Base-by-base conservation (phyloP, 192 early-diverging fungal genomes). In the Linnemannia elongata region DNA sequence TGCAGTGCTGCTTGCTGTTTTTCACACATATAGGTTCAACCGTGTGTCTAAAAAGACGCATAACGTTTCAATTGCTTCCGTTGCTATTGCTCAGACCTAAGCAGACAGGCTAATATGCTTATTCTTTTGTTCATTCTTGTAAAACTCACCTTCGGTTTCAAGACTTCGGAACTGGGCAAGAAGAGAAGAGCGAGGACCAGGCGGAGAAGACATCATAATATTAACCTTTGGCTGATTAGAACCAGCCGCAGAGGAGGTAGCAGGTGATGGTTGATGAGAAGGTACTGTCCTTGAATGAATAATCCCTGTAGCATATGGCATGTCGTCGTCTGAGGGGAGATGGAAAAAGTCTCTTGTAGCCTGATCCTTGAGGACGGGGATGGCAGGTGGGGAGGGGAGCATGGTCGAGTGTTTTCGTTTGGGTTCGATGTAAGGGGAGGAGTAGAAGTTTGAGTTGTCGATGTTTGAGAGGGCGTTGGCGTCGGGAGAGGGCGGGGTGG, bases 391-490 rank as follows among this genome's bases (percentile, higher is more conserved):
- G 6, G 82, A 83, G 15, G 82, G 82, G 4, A 83, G 60, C 22
- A 78, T 44, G 52, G 71, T 74, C 2, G 70, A 60, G 27, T 55
- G 22, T 47, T 83, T 83, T 39, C 42, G 45, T 39, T 77, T 76
- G 45, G 35, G 33, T 24, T 78, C 82, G n/a, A 83, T 78, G 33
- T 49, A 73, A 4, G 82, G 82, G 1, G 82, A 71, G 36, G 75
- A 13, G 76, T 83, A 83, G 22, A 83, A 83, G 35, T 77, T 76
- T 1, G 70, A 69, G 76, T 77, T 77, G 72, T 72, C 82, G n/a
- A 72, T 39, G 27, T 36, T 78, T 8, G 74, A 57, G 5, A 69
- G 39, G 20, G 75, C 0, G 24, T 80, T 13, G 6, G 54, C 4
- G 6, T 72, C 72, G 13, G 82, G 76, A 7, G 82, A 83, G 6